Base-by-base conservation (phyloP, 139 green algal species). In the Edaphochlamys debaryana region DNA sequence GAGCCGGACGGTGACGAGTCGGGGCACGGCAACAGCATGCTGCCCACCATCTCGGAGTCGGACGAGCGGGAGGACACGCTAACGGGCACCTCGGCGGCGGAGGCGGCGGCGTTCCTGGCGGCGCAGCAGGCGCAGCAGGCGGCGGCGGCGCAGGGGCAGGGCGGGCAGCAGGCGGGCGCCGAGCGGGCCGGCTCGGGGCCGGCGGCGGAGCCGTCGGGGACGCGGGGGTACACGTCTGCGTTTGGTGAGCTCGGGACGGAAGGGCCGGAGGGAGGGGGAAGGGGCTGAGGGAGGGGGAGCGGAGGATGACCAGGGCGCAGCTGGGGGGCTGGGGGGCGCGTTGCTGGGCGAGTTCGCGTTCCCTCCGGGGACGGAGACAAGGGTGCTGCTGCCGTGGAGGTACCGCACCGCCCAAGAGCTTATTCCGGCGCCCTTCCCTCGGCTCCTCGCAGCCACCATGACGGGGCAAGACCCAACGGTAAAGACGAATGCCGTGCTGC, bases 41-140 rank as follows among this genome's bases (percentile, higher is more conserved):
- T 92, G 72, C 71, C 88, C 0, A 88, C 89, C 52, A 92, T 92
- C 42, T 70, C 67, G 25, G 87, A 92, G 67, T 75, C 63, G n/a
- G 88, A 89, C 58, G 60, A 72, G 41, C 48, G 67, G 30, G 84
- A 88, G 58, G 75, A 79, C 54, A 81, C 75, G 41, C 22, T 81
- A 0, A 15, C 48, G 48, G 45, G 37, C 2, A 67, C 80, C 19
- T 36, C 30, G 6, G 54, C 79, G 20, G 17, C 40, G 20, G 69
- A 68, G 11, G 68, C 79, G 30, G 68, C 67, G 30, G 50, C 64
- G 30, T 71, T 83, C 60, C 60, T 70, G 29, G 73, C 69, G 19
- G 66, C 34, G 72, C 75, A 69, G 79, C 13, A 37, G 25, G 17
- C 13, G 42, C 11, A 41, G 69, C 9, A 29, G 77, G 8, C 0